phyloP scores from a whole-genome alignment of 2,329 filamentous ascomycete genomes.

The Neonectria magnoliae region DNA sequence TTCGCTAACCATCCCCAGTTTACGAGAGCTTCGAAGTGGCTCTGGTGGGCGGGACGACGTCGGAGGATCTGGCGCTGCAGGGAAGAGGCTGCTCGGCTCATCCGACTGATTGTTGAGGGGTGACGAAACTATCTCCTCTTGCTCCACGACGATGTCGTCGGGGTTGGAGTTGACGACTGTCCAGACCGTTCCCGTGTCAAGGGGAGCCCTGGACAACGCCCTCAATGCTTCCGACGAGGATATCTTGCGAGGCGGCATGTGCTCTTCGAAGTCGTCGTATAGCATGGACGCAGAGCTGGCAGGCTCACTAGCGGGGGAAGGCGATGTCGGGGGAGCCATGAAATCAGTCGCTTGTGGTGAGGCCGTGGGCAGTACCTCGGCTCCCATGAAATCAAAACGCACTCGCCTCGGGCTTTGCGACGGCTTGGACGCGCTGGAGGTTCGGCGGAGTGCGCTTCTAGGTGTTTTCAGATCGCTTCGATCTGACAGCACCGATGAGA shows the following conservation, averaged over 20 bases:
- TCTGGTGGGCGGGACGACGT: slow-evolving; percentile 26
- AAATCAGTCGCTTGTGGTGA: slow-evolving; percentile 58
- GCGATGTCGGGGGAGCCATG: slow-evolving; percentile 42
- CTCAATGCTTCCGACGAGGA: slow-evolving; percentile 66
- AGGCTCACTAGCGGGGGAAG: slow-evolving; percentile 40
- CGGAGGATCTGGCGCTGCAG: slow-evolving; percentile 32
- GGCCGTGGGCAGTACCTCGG: slow-evolving; percentile 68
- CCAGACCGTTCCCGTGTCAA: slow-evolving; percentile 63
- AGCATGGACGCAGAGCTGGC: slow-evolving; percentile 46
- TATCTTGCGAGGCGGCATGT: slow-evolving; percentile 60
- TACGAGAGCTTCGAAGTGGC: slow-evolving; percentile 32
- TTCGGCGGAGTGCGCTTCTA: slow-evolving; percentile 67
- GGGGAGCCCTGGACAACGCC: slow-evolving; percentile 60
- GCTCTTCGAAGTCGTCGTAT: slow-evolving; percentile 52
- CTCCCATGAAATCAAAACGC: slow-evolving; percentile 69
- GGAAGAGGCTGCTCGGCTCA: slow-evolving; percentile 16
- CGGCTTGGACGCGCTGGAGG: slow-evolving; percentile 62
- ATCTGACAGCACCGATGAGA: slow-evolving; percentile 63
- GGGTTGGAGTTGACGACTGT: slow-evolving; percentile 56
- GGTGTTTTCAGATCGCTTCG: slow-evolving; percentile 60
- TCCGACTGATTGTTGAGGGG: slow-evolving; percentile 11
- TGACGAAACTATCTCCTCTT: slow-evolving; percentile 27
- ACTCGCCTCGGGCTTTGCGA: slow-evolving; percentile 67
- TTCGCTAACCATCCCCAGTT: slow-evolving; percentile 40
- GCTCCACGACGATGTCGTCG: slow-evolving; percentile 39